phyloP scores from a whole-genome alignment of 73 alveolate genomes.

The Symbiodinium natans region DNA sequence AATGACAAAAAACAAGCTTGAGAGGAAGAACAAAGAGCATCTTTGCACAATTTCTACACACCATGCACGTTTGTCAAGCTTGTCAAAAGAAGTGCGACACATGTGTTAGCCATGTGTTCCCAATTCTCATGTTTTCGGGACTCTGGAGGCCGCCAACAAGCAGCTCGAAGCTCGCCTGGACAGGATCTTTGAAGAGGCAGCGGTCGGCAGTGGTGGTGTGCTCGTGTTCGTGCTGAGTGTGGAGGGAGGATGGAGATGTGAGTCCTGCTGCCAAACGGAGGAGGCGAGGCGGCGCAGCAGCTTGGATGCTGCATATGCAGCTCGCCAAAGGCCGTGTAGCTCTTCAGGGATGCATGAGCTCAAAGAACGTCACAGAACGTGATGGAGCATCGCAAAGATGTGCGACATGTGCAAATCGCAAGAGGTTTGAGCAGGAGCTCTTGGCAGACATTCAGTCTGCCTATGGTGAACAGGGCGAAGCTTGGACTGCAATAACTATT shows the following conservation, averaged over 20 bases:
- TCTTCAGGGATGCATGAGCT: neutral
- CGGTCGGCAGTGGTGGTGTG: neutral
- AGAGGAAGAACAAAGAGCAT: no score
- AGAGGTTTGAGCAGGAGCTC: constrained; percentile 53
- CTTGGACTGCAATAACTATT: neutral
- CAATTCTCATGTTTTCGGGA: neutral
- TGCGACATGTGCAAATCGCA: no score
- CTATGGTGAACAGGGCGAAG: constrained; percentile 61
- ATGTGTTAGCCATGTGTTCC: no score
- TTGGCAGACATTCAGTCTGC: constrained; percentile 63
- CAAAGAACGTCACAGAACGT: no score
- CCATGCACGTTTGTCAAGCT: no score
- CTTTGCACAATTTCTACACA: no score
- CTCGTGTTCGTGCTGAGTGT: no score
- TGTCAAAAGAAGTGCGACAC: no score
- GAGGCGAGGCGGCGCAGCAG: neutral
- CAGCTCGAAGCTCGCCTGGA: constrained; percentile 30
- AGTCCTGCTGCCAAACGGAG: no score
- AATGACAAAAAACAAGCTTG: no score
- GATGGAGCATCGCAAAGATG: no score
- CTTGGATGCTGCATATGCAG: neutral
- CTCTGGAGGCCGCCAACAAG: constrained; percentile 17
- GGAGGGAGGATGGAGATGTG: neutral
- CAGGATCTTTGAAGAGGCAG: constrained; percentile 37
- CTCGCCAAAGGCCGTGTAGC: neutral